Evolutionary conservation across 805 yeast species (phyloP).

Genomic region (Candida orba): DNA sequence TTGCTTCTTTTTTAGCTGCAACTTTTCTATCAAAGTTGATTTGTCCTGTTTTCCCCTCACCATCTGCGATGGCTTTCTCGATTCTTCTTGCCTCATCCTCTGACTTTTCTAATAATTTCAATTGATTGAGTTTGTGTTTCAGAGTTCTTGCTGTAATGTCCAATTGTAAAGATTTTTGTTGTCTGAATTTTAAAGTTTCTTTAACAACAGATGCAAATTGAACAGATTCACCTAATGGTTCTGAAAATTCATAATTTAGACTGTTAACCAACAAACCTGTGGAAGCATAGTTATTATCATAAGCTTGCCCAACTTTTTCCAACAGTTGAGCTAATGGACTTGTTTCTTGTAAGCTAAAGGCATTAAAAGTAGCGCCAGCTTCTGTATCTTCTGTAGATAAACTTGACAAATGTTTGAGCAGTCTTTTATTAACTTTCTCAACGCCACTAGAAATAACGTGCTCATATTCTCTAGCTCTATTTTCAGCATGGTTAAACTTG

Average conservation of each 20-base stretch:
- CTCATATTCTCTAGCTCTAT: constrained; percentile 39
- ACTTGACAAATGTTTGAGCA: constrained; percentile 43
- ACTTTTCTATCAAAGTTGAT: constrained; percentile 23
- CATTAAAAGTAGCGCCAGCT: constrained; percentile 60
- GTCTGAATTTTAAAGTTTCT: constrained; percentile 46
- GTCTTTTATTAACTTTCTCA: constrained; percentile 50
- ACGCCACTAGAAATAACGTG: constrained; percentile 37
- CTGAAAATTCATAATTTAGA: constrained; percentile 53
- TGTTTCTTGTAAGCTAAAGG: constrained; percentile 44
- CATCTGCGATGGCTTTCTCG: constrained; percentile 23
- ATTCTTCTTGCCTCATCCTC: constrained; percentile 40
- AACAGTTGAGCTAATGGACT: constrained; percentile 40
- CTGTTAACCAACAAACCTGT: constrained; percentile 41
- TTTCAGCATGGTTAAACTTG: constrained; percentile 35
- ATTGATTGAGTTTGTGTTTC: constrained; percentile 24
- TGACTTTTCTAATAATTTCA: constrained; percentile 33
- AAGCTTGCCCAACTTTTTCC: constrained; percentile 80
- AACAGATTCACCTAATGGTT: constrained; percentile 66
- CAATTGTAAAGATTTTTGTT: constrained; percentile 39
- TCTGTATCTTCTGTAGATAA: constrained; percentile 61
- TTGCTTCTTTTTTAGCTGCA: constrained; percentile 15
- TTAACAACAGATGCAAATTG: constrained; percentile 54
- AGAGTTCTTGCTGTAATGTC: constrained; percentile 36
- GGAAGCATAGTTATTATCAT: constrained; percentile 62
- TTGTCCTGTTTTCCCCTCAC: constrained; percentile 21